These are phyloP conservation scores for Acrocalymma vagum DNA, from an alignment of 2,329 filamentous ascomycete genomes.

Conservation along the genomic window DNA sequence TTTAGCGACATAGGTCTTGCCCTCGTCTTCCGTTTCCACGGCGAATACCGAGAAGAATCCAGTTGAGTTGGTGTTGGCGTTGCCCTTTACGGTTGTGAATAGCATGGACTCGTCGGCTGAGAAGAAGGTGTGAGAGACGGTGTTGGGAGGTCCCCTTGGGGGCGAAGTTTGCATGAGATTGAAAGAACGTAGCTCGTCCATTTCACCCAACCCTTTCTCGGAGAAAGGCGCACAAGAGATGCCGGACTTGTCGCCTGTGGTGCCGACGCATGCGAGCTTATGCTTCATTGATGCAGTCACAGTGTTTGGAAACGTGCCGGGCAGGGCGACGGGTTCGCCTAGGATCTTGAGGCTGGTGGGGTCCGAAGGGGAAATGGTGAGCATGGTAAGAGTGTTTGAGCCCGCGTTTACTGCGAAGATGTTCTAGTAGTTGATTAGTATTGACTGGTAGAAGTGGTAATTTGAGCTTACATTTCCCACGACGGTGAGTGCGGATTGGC, in stretches of 20 bases:
- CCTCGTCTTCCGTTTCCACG: slow-evolving; percentile 40
- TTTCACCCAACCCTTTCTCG: slow-evolving; percentile 35
- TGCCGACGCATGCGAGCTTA: slow-evolving; percentile 47
- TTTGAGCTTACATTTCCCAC: slow-evolving; percentile 60
- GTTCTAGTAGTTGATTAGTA: slow-evolving; percentile 43
- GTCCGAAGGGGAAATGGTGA: slow-evolving; percentile 40
- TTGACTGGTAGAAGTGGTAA: slow-evolving; percentile 1
- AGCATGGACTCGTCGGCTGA: slow-evolving; percentile 62
- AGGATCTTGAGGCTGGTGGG: slow-evolving; percentile 38
- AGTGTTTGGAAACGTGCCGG: slow-evolving; percentile 50
- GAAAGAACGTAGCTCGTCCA: slow-evolving; percentile 50
- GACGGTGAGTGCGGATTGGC: slow-evolving; percentile 61
- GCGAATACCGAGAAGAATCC: slow-evolving; percentile 65
- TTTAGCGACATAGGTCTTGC: slow-evolving; percentile 16
- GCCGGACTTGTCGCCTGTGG: slow-evolving; percentile 45
- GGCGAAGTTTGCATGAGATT: slow-evolving; percentile 65
- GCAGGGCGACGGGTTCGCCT: slow-evolving; percentile 43
- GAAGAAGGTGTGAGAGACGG: slow-evolving; percentile 69
- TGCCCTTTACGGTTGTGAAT: slow-evolving; percentile 68
- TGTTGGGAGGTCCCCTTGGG: slow-evolving; percentile 65
- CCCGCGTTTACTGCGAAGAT: slow-evolving; percentile 62
- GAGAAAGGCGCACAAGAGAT: slow-evolving; percentile 48
- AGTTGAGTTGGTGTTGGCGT: slow-evolving; percentile 62
- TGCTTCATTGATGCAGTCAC: slow-evolving; percentile 48
- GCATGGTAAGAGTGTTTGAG: slow-evolving; percentile 50